Evolutionary conservation across 2,329 filamentous ascomycete species (phyloP).

Genomic region (Exophiala spinifera): DNA sequence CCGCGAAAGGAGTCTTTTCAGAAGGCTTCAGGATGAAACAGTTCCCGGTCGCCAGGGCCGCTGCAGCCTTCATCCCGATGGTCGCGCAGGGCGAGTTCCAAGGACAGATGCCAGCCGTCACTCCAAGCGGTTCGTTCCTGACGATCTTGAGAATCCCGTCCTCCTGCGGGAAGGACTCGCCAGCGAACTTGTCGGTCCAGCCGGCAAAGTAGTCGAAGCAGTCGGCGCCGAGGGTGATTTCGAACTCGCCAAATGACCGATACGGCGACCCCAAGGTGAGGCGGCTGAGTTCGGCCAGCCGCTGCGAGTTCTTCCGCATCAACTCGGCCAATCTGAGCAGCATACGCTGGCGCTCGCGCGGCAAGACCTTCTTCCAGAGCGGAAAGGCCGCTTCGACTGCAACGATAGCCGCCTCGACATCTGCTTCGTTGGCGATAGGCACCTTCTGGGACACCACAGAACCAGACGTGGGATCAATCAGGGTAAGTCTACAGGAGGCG

Average conservation of each 20-base stretch:
- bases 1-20: conserved; percentile 56
- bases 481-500: too few relatives aligned
- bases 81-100: conserved; percentile 70
- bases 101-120: conserved; percentile 78
- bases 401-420: conserved; percentile 37
- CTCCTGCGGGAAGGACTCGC: conserved; percentile 72
- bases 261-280: too few relatives aligned
- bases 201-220: conserved; percentile 78
- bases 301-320: conserved; percentile 22
- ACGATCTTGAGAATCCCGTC: conserved; percentile 69
- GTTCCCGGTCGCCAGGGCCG: conserved; percentile 55
- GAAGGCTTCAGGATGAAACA: conserved; percentile 57
- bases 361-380: conserved; percentile 30
- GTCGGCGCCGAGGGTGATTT: conserved; percentile 60
- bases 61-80: conserved; percentile 49
- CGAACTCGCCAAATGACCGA: conserved; percentile 27
- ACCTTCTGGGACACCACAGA: too few relatives aligned
- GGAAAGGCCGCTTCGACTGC: conserved; percentile 33
- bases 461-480: too few relatives aligned
- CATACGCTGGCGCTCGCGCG: conserved; percentile 24
- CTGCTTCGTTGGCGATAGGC: conserved; percentile 21
- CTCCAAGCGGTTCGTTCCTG: conserved; percentile 62
- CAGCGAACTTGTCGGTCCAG: conserved; percentile 88
- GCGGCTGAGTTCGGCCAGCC: too few relatives aligned
- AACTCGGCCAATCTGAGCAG: conserved; percentile 48